Conservation (phyloP, 2,329 filamentous ascomycete genomes). For the Colletotrichum aenigma region DNA sequence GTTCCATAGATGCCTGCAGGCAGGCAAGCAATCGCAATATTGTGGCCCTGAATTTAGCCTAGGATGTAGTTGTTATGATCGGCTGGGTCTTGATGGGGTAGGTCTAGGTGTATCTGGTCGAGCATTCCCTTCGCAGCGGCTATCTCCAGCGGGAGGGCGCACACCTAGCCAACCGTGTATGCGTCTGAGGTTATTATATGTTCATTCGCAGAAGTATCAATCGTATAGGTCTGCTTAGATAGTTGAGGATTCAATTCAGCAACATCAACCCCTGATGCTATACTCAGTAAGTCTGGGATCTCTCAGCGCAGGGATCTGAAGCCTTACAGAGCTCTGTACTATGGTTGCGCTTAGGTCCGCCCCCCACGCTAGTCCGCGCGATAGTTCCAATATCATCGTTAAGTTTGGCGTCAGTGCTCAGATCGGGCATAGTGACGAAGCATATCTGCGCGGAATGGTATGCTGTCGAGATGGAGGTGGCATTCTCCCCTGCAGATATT, state of each 20-base stretch:
- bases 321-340: background rate
- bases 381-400: background rate
- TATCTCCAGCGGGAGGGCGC: too few relatives aligned
- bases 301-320: background rate
- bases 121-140: too few relatives aligned
- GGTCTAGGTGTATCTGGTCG: too few relatives aligned
- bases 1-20: constrained; percentile 31
- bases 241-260: background rate
- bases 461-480: background rate
- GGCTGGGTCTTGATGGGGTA: too few relatives aligned
- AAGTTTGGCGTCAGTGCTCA: background rate
- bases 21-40: too few relatives aligned
- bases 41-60: too few relatives aligned
- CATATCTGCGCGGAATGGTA: background rate
- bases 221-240: background rate
- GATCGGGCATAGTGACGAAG: background rate
- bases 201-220: too few relatives aligned
- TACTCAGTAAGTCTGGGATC: background rate
- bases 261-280: background rate
- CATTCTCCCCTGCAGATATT: background rate
- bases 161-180: too few relatives aligned
- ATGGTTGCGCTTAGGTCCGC: background rate
- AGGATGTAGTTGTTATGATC: too few relatives aligned
- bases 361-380: background rate
- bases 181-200: too few relatives aligned